These are phyloP conservation scores for Spirogloea muscicola DNA, from an alignment of 139 green algal genomes.

Conservation along the genomic window DNA sequence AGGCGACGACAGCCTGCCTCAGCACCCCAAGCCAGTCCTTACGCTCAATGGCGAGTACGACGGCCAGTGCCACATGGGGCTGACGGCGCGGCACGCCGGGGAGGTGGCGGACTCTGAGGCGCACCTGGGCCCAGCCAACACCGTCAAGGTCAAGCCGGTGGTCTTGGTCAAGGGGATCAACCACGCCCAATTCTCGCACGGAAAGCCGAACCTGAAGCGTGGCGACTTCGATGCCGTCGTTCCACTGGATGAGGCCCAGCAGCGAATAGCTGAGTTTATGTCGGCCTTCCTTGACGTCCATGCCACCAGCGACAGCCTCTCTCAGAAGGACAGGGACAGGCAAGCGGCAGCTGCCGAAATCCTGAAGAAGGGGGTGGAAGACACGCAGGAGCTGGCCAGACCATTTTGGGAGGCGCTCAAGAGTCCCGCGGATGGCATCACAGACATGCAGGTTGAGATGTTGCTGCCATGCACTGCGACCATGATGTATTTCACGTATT, in stretches of 20 bases:
- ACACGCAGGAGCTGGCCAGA: not conserved
- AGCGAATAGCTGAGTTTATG: not conserved
- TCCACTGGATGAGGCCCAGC: not conserved
- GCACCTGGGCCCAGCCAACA: not conserved
- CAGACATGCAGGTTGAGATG: no score
- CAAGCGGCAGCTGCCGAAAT: not conserved
- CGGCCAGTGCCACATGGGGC: not conserved
- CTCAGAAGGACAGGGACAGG: not conserved
- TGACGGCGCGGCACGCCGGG: not conserved
- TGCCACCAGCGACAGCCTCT: no score
- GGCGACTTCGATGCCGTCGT: not conserved
- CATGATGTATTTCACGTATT: no score
- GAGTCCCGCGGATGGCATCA: no score
- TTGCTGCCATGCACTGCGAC: no score
- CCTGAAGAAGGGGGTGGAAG: not conserved
- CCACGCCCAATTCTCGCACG: constrained; percentile 5
- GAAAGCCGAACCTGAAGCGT: not conserved
- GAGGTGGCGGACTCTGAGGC: not conserved
- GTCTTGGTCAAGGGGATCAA: constrained; percentile 4
- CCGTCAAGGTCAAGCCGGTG: not conserved
- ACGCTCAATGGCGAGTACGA: not conserved
- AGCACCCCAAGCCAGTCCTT: constrained; percentile 9
- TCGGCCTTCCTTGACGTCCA: constrained; percentile 3
- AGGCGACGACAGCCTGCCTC: not conserved
- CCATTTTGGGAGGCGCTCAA: constrained; percentile 3